Evolutionary conservation across 176 grass and related monocot species (phyloP), one percentile per base, ranked within the genome.

Genomic region (Raddia distichophylla): DNA sequence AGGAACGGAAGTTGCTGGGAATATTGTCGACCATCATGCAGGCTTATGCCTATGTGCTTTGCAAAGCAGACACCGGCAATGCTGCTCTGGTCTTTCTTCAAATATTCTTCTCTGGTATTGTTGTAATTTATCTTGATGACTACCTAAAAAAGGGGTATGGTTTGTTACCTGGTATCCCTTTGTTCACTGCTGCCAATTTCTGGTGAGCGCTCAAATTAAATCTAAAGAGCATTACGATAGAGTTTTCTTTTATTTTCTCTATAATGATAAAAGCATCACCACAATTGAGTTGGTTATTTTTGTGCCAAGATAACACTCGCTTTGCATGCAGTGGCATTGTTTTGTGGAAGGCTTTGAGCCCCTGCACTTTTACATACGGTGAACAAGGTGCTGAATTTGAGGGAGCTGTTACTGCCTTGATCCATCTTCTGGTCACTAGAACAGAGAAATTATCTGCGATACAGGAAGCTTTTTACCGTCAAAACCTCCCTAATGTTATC

Each of bases 181-280:
- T 73, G 70, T 73, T 35, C 50, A 55, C 70, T 34, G 1, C 70
- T 49, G 32, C 50, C 70, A 73, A 73, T 40, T 33, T 73, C 10
- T 55, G 32, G 70, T 73, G 53, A 68, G 40, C n/a, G 19, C 37
- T 68, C 37, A 40, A 40, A 27, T 27, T 27, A 27, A 40, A 40
- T 0, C 27, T 54, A 73, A 27, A 73, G 49, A 14, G 50, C 49
- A 73, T 73, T 8, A 40, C 37, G 37, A 40, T 40, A 3, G 37
- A 40, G 37, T 40, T 40, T 40, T 27, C 27, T 40, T 40, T 40
- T 40, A 40, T 40, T 40, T 40, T 2, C 37, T 40, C 37, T 3
- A 40, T 3, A 40, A 40, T 3, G 3, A 3, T 3, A 40, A 40
- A 40, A 34, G 18, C 70, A 54, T 73, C 9, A 53, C 70, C 9